Evolutionary conservation across 768 basidiomycete genomes (phyloP), one percentile per base, ranked within the genome.

Genomic region (Galerina sulciceps): DNA sequence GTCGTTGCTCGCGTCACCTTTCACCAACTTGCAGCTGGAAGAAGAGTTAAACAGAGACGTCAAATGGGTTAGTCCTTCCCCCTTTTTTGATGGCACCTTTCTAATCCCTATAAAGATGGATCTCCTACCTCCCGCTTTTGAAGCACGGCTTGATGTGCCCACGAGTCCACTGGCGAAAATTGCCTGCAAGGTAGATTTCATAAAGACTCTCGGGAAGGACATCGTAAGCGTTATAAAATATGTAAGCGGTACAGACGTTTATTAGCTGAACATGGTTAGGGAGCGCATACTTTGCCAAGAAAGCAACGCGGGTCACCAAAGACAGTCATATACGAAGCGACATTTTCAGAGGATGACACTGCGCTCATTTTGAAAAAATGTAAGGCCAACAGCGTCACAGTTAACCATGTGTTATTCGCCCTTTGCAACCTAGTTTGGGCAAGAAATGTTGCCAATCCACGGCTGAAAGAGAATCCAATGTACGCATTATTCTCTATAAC

Each of bases 391-490:
- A 80, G 82, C 1, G 85, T 88, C 26, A 87, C 85, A 1, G 80
- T 89, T 55, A 83, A 86, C 11, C 81, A 84, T 58, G 84, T 82
- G 18, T 67, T 87, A 17, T 85, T 85, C 61, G 86, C 84, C 0
- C 65, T 88, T 6, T 83, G 81, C 67, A 85, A 84, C 61, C 57
- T 87, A 20, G 87, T 83, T 0, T 88, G 85, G 86, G 76, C 57
- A 63, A 79, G 64, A 49, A 71, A 71, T 10, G 63, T 61, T 57
- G 57, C 37, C 57, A 51, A 61, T 38, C 61, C 31, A 53, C 58
- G 62, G n/a, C 31, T 22, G 35, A 56, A 37, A 38, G 46, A 49
- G 20, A 22, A 38, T 15, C 55, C 55, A 15, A 13, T 56, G 55
- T 56, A 26, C 1, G 55, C 38, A 17, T 38, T 5, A 8, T 35